Evolutionary conservation across 148 eudicot genomes (phyloP).

Genomic region (Rheum nobile): DNA sequence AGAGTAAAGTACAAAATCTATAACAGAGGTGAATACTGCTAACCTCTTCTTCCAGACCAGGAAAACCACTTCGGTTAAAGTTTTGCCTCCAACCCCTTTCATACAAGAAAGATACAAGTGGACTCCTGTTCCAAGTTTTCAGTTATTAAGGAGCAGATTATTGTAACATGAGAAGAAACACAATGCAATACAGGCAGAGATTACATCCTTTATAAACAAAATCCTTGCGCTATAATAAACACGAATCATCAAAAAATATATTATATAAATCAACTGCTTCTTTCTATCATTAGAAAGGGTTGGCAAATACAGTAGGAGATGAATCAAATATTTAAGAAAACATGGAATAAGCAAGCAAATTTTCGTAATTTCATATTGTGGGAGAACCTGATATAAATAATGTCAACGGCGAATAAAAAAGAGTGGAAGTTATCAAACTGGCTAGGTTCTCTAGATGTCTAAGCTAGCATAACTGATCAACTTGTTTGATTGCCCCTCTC

Average conservation of each 20-base stretch:
- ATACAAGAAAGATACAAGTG: slow-evolving; percentile 83
- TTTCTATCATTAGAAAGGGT: background rate
- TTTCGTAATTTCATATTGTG: background rate
- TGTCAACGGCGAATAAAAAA: background rate
- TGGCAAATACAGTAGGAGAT: background rate
- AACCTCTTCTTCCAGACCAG: slow-evolving; percentile 98
- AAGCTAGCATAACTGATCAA: background rate
- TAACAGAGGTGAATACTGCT: background rate
- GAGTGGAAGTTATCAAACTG: background rate
- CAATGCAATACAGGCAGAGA: background rate
- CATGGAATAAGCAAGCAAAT: background rate
- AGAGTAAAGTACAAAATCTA: background rate
- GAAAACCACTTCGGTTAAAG: slow-evolving; percentile 77
- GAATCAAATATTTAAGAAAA: background rate
- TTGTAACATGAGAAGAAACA: background rate
- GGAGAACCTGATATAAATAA: background rate
- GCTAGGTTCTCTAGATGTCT: background rate
- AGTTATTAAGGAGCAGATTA: background rate
- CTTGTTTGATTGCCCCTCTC: background rate
- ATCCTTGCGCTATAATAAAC: background rate
- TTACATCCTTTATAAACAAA: background rate
- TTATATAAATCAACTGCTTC: background rate
- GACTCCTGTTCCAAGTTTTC: slow-evolving; percentile 51
- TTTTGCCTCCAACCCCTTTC: slow-evolving; percentile 99
- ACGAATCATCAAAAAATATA: background rate